A percentile compares a stretch with the other conserved stretches of the same genome.
Conservation (phyloP, 306 rosid genomes). For the Bauhinia variegata region DNA sequence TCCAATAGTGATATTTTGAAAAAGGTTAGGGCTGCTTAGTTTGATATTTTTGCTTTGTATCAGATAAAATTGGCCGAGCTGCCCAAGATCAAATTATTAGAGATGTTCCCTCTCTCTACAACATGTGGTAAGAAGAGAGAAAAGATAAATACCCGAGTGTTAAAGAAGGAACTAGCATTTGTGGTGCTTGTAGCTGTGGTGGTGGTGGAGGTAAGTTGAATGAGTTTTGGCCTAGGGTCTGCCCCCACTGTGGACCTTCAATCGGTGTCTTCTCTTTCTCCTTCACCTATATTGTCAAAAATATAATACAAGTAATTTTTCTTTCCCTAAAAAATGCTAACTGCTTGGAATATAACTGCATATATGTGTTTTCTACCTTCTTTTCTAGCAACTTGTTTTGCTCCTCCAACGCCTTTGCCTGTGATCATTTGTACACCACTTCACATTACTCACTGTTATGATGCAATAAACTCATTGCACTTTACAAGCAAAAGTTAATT, state of each 20-base stretch:
- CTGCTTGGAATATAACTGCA: too few relatives aligned
- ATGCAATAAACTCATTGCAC: conserved; percentile 8
- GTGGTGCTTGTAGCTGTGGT: conserved; percentile 31
- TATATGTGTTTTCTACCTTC: conserved; percentile 53
- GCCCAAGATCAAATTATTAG: not conserved
- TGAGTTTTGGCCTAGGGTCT: conserved; percentile 44
- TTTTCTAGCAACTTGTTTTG: conserved; percentile 64
- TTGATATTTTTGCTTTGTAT: conserved; percentile 5
- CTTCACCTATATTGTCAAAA: conserved; percentile 51
- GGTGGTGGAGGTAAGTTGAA: conserved; percentile 41
- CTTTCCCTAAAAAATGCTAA: not conserved
- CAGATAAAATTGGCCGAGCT: not conserved
- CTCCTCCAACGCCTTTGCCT: conserved; percentile 70
- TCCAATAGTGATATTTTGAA: not conserved
- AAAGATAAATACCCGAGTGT: conserved; percentile 50
- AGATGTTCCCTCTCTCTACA: not conserved
- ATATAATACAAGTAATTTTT: not conserved
- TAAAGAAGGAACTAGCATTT: conserved; percentile 47
- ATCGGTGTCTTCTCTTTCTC: conserved; percentile 48
- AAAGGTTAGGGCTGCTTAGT: not conserved
- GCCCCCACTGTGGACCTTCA: conserved; percentile 37
- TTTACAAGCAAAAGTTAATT: conserved; percentile 4
- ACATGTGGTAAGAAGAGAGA: not conserved
- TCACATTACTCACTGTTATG: not conserved
- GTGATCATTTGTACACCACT: conserved; percentile 42